phyloP scores from a whole-genome alignment of 805 yeast genomes.

The Scheffersomyces stipitis region DNA sequence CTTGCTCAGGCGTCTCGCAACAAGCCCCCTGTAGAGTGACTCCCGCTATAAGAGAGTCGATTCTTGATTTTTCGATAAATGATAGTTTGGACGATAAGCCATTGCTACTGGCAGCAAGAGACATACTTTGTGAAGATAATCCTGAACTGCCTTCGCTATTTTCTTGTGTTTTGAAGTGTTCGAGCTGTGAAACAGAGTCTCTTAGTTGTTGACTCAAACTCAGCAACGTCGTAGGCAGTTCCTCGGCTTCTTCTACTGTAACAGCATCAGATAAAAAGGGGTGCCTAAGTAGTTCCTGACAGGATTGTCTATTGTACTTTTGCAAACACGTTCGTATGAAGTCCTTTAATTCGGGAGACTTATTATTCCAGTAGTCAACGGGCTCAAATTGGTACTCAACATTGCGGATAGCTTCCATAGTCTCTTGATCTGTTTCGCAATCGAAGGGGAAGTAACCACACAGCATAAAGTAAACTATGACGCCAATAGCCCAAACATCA shows the following conservation, averaged over 20 bases:
- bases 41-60: constrained; percentile 10
- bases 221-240: not conserved
- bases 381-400: constrained; percentile 66
- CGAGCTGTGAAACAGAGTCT: not conserved
- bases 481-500: constrained; percentile 79
- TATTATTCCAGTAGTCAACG: constrained; percentile 53
- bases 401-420: constrained; percentile 57
- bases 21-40: constrained; percentile 21
- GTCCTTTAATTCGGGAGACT: constrained; percentile 53
- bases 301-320: constrained; percentile 46
- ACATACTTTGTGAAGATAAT: not conserved
- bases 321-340: constrained; percentile 57
- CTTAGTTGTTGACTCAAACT: not conserved
- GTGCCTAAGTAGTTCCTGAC: constrained; percentile 45
- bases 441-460: constrained; percentile 80
- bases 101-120: not conserved
- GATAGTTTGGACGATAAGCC: constrained; percentile 8
- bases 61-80: constrained; percentile 12
- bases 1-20: constrained; percentile 27
- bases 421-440: constrained; percentile 68
- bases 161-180: not conserved
- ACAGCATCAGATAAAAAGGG: too few relatives aligned
- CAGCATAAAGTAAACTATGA: constrained; percentile 64
- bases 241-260: too few relatives aligned
- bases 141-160: too few relatives aligned